Conservation (phyloP, 176 grass and related monocot genomes). For the Carex myosuroides region DNA sequence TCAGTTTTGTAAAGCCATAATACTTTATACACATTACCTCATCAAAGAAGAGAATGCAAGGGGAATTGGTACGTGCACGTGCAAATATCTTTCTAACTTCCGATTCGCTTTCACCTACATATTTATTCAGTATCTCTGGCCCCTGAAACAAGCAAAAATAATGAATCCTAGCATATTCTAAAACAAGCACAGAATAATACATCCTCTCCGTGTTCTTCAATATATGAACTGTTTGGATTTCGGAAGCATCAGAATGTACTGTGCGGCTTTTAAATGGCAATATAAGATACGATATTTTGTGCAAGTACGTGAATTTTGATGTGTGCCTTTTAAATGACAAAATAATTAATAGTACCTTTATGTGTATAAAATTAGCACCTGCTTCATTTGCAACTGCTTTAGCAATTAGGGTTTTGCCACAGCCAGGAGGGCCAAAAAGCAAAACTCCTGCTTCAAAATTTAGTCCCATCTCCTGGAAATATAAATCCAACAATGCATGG, state of each 20-base stretch:
- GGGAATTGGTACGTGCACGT: conserved; percentile 75
- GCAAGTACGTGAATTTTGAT: not conserved
- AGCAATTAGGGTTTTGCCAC: conserved; percentile 96
- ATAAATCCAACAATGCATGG: not conserved
- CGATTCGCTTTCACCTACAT: conserved; percentile 90
- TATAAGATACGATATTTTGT: not conserved
- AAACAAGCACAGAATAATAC: not conserved
- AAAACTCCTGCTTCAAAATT: conserved; percentile 81
- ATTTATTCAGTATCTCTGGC: conserved; percentile 92
- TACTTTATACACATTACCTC: conserved; percentile 43
- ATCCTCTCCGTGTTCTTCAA: not conserved
- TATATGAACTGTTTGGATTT: not conserved
- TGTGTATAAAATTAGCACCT: conserved; percentile 95
- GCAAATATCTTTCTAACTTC: conserved; percentile 89
- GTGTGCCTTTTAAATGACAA: not conserved
- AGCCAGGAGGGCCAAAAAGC: conserved; percentile 90
- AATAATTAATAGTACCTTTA: conserved; percentile 47
- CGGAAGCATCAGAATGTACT: not conserved
- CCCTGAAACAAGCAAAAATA: conserved; percentile 42
- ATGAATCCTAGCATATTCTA: not conserved
- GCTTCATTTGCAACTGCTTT: conserved; percentile 96
- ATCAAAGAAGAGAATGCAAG: conserved; percentile 90
- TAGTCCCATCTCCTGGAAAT: conserved; percentile 55
- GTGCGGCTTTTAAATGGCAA: not conserved
- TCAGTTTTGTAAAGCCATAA: not conserved